Base-by-base conservation (phyloP, 2,329 filamentous ascomycete genomes). In the Fusarium aywerte region DNA sequence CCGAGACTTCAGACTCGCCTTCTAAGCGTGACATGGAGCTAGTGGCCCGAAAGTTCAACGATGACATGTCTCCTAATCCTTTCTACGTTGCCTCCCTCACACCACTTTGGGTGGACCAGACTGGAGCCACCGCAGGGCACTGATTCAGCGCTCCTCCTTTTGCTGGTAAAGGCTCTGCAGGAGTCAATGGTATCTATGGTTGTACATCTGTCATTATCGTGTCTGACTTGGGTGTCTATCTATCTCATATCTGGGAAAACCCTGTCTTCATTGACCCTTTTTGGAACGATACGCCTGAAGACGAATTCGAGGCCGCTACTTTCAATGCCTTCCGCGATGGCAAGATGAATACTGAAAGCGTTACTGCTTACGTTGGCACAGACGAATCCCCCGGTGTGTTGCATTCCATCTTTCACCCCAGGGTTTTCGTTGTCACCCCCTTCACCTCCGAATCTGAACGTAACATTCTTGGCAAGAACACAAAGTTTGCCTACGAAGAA, bases 161-260 rank as follows among this genome's bases (percentile, higher is more conserved):
- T 20, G 3, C 18, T 4, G 58, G 63, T 6, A 54, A 49, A 4
- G 62, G 38, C 1, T 43, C 31, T 8, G 69, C 56, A 2, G 69
- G 69, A 7, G 67, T 72, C 23, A 72, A 72, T 13, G 70, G 69
- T 0, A 51, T 71, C 13, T 72, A 71, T 6, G 69, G 69, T 2
- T 71, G 69, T 2, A 72, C 69, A 0, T 56, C 67, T 5, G 69
- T 71, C 2, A 64, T 71, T 15, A 70, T 71, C 4, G 49, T 33
- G 0, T 71, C 69, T 4, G 44, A 70, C 5, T 32, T 39, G 23
- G 69, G 69, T 13, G 58, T 61, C 4, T 71, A 71, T 31, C 29
- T 71, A 1, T 71, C 69, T 1, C 69, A 71, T 7, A 71, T 71
- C 31, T 71, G 69, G 69, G 69, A 71, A n/a, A 49, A 36, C 18